Evolutionary conservation across 176 grass and related monocot species (phyloP).

Genomic region (Carex kokanica): DNA sequence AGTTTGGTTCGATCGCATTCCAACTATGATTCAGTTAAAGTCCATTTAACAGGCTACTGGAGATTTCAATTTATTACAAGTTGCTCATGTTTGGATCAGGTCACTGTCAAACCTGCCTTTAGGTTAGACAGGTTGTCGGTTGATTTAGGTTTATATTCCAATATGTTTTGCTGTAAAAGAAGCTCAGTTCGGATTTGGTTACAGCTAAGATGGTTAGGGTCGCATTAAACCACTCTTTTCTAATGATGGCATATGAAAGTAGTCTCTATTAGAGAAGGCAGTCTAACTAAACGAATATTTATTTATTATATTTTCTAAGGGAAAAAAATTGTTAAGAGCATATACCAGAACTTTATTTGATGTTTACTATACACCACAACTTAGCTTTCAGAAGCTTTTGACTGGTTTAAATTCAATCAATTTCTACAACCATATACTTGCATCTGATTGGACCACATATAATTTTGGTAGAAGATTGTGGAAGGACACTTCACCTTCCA

Average conservation of each 20-base stretch:
- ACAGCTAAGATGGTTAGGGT: background rate
- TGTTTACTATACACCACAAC: background rate
- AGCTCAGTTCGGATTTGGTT: background rate
- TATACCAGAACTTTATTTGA: background rate
- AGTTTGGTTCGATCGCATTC: background rate
- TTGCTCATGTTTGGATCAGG: background rate
- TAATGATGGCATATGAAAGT: background rate
- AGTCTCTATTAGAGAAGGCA: background rate
- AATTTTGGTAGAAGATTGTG: background rate
- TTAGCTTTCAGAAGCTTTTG: constrained; percentile 8
- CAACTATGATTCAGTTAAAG: background rate
- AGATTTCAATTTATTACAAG: background rate
- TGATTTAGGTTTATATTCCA: background rate
- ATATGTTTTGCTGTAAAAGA: background rate
- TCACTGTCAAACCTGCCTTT: background rate
- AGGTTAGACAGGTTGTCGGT: background rate
- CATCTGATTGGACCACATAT: background rate
- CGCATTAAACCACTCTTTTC: background rate
- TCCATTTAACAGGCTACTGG: background rate
- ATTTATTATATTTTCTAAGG: too few relatives aligned
- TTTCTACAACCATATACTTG: background rate
- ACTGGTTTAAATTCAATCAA: background rate
- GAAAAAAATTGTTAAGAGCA: background rate
- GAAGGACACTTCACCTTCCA: background rate
- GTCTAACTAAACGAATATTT: too few relatives aligned